Base-by-base conservation (phyloP, 495 filamentous ascomycete species). In the Penicillium steckii region DNA sequence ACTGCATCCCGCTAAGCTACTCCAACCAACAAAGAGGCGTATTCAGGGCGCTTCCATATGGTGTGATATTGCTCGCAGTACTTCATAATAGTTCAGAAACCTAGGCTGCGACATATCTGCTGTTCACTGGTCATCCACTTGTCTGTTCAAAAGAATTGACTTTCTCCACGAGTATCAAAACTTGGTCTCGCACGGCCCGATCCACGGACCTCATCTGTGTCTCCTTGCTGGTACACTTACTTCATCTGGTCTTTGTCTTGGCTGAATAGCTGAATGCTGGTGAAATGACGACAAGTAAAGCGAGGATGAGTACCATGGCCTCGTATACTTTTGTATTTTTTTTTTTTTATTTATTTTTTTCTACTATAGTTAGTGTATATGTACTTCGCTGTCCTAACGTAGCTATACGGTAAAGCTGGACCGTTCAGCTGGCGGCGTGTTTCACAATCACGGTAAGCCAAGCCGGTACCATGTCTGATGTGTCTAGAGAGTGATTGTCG, bases 151-250 rank as follows among this genome's bases (percentile, higher is more conserved):
- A 27, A 18, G 48, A 51, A 51, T 51, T 51, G 48, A 51, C 37
- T 51, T 51, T 51, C 24, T 33, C n/a, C 22, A 10, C 35, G 9
- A 8, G 9, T 19, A 17, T 40, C 21, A 4, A 17, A 40, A 3
- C 18, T 24, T 40, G 18, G 13, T 18, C 48, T 44, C 38, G 48
- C 48, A 51, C 27, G 48, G 48, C 48, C 38, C 38, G 48, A 44
- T 8, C 48, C 48, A 50, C 48, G 26, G 48, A 37, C 48, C 48
- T 27, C 38, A 8, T 17, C 18, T 13, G 47, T 37, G 33, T 17
- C 38, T 41, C 38, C 38, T 41, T 41, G 38, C 38, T 41, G 19
- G 35, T 44, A 30, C 35, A 23, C n/a, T 29, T 41, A 27, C 46
- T 25, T 35, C 47, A 19, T 29, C 47, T 27, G 15, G 33, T 15